A percentile compares a stretch with the other conserved stretches of the same genome.
phyloP scores from a whole-genome alignment of 768 basidiomycete species.

The Tulasnella sp. region DNA sequence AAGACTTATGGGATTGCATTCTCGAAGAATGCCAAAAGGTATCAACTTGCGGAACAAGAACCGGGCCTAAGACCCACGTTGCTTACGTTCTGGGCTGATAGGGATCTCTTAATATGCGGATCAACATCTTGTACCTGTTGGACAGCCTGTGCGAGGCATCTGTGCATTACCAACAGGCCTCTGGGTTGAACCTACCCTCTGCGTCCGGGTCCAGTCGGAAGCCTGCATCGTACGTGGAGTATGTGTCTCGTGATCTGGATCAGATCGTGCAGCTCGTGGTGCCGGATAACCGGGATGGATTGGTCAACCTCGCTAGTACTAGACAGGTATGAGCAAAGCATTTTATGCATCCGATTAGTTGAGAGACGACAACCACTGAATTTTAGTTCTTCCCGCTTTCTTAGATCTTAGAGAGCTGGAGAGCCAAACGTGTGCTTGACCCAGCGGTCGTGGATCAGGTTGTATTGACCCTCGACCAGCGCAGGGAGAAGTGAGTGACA shows the following conservation, averaged over 20 bases:
- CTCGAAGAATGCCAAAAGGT: constrained; percentile 87
- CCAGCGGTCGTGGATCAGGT: constrained; percentile 66
- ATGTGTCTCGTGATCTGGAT: constrained; percentile 62
- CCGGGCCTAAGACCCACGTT: too few relatives aligned
- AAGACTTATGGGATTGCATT: constrained; percentile 90
- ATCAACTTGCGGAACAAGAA: too few relatives aligned
- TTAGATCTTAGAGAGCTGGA: constrained; percentile 87
- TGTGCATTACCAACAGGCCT: constrained; percentile 32
- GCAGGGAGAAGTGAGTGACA: constrained; percentile 26
- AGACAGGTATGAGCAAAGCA: constrained; percentile 50
- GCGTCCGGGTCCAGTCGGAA: neutral
- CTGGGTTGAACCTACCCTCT: neutral
- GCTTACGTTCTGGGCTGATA: constrained; percentile 23
- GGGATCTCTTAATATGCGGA: constrained; percentile 83
- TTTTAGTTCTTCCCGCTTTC: neutral
- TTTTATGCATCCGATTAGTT: neutral
- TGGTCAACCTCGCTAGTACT: constrained; percentile 78
- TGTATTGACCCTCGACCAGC: constrained; percentile 42
- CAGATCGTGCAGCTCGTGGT: constrained; percentile 80
- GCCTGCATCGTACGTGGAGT: constrained; percentile 47
- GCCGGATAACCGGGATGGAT: constrained; percentile 73
- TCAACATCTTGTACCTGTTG: constrained; percentile 86
- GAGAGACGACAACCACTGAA: neutral
- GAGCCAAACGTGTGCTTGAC: constrained; percentile 73
- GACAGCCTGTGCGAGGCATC: constrained; percentile 79